Conservation (phyloP, 2,329 filamentous ascomycete genomes). For the Epicoccum nigrum region DNA sequence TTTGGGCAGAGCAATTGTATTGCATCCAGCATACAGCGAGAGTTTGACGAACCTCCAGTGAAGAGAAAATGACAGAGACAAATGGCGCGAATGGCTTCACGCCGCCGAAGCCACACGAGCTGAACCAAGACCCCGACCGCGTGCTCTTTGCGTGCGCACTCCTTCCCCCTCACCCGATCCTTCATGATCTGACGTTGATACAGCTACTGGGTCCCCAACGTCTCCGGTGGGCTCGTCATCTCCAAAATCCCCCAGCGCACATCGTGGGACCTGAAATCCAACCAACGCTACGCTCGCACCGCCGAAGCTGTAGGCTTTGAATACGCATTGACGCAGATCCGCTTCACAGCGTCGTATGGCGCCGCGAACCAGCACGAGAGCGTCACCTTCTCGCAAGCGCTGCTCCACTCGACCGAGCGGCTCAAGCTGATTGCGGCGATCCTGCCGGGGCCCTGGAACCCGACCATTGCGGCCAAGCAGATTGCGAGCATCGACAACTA, state of each 20-base stretch:
- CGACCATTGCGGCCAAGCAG: conserved; percentile 60
- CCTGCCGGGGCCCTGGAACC: conserved; percentile 47
- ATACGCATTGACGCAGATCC: conserved; percentile 59
- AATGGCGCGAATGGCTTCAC: conserved; percentile 23
- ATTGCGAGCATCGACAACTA: conserved; percentile 61
- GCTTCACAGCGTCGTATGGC: conserved; percentile 60
- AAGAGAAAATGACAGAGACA: conserved; percentile 4
- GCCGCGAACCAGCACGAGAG: conserved; percentile 59
- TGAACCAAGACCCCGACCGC: conserved; percentile 53
- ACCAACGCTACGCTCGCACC: conserved; percentile 57
- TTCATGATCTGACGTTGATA: background rate
- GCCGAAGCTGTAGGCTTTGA: conserved; percentile 59
- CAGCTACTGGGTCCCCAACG: conserved; percentile 61
- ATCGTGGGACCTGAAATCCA: conserved; percentile 57
- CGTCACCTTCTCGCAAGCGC: conserved; percentile 58
- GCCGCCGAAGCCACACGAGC: conserved; percentile 34
- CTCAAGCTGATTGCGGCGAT: conserved; percentile 60
- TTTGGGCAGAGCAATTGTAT: background rate
- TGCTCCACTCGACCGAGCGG: conserved; percentile 55
- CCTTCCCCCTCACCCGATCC: background rate
- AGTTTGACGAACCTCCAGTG: background rate
- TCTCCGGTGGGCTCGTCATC: conserved; percentile 60
- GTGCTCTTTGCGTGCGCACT: conserved; percentile 52
- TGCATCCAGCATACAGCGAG: background rate
- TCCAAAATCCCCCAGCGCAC: conserved; percentile 59